These are phyloP conservation scores for Pseudonitzschia multiseries DNA, from an alignment of 108 stramenopile genomes.

Conservation along the genomic window DNA sequence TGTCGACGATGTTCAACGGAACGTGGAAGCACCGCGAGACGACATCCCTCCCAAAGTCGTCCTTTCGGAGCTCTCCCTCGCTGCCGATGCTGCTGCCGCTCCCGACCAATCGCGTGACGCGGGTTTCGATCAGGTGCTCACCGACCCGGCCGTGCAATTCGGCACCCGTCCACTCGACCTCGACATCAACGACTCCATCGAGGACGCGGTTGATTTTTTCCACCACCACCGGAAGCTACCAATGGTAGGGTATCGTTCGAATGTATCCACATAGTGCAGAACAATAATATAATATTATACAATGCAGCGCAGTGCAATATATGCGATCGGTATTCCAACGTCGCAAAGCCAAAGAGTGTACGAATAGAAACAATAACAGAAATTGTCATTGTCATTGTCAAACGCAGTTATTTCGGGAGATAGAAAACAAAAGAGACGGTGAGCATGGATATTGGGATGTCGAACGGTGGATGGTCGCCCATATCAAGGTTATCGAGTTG, in stretches of 20 bases:
- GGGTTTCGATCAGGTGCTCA: conserved; percentile 67
- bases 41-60: conserved; percentile 50
- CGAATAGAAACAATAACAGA: too few relatives aligned
- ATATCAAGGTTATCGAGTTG: too few relatives aligned
- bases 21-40: conserved; percentile 83
- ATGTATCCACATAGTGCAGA: too few relatives aligned
- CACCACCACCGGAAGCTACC: conserved; percentile 65
- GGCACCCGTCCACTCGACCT: conserved; percentile 78
- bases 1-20: conserved; percentile 85
- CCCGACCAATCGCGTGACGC: conserved; percentile 63
- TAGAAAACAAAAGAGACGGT: background rate
- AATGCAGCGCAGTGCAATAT: background rate
- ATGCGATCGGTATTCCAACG: too few relatives aligned
- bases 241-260: background rate
- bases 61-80: conserved; percentile 4
- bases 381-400: background rate
- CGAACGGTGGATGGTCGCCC: too few relatives aligned
- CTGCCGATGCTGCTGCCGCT: conserved; percentile 15
- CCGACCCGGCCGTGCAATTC: conserved; percentile 85
- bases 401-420: too few relatives aligned
- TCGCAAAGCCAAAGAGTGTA: background rate
- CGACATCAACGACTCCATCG: conserved; percentile 82
- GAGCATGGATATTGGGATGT: too few relatives aligned
- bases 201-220: conserved; percentile 77
- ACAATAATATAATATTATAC: background rate